These are phyloP conservation scores for Pleurotus sapidus DNA, from an alignment of 768 basidiomycete species.

Conservation along the genomic window DNA sequence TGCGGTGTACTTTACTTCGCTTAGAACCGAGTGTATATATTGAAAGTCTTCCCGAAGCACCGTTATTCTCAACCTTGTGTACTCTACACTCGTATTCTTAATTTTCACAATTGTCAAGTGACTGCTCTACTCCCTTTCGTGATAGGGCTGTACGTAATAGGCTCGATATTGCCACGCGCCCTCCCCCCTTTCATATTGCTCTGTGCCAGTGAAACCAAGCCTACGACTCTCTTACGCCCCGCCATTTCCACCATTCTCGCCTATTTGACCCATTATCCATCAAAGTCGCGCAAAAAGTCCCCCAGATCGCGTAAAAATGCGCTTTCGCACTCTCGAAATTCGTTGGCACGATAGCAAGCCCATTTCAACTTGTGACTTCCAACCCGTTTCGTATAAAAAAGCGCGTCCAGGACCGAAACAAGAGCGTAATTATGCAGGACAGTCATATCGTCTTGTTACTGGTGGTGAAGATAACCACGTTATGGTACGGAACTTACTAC, in stretches of 20 bases:
- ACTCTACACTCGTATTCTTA: too few species aligned
- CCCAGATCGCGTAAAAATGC: constrained; percentile 46
- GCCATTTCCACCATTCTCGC: neutral
- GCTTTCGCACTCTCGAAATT: constrained; percentile 89
- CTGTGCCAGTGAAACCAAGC: neutral
- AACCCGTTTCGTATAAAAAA: constrained; percentile 79
- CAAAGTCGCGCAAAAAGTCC: neutral
- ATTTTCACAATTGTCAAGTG: neutral
- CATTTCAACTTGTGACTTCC: constrained; percentile 96
- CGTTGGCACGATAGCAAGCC: constrained; percentile 96
- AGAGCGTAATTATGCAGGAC: constrained; percentile 56
- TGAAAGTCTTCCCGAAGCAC: too few species aligned
- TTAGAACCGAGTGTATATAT: too few species aligned
- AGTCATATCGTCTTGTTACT: constrained; percentile 90
- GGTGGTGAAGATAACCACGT: constrained; percentile 98
- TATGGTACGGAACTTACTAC: constrained; percentile 58
- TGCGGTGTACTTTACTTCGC: too few species aligned
- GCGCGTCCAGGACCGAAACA: constrained; percentile 58
- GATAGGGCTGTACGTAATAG: neutral
- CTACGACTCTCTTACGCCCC: neutral
- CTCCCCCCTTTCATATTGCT: neutral
- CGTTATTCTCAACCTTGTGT: too few species aligned
- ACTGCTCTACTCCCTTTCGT: neutral
- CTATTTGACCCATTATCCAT: neutral
- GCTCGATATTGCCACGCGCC: constrained; percentile 6